Percentiles rank a stretch among this genome's conserved stretches.
Conservation (phyloP, 1,284 basidiomycete genomes). For the Neonothopanus nambi region DNA sequence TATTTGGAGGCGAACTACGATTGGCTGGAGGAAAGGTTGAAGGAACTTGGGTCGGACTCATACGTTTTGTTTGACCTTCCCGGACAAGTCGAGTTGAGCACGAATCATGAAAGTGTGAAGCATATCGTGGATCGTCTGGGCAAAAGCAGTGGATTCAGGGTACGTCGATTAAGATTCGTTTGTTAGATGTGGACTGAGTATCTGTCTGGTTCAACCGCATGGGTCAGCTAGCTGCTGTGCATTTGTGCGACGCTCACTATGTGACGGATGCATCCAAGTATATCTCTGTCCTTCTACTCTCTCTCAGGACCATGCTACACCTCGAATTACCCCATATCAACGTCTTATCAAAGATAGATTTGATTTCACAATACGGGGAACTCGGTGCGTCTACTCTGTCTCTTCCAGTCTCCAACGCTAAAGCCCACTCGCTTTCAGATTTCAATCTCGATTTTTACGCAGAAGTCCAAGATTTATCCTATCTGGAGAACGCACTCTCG, state of each 20-base stretch:
- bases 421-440: constrained; percentile 57
- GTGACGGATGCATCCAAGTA: constrained; percentile 97
- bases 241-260: constrained; percentile 95
- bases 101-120: constrained; percentile 91
- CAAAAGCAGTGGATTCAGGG: constrained; percentile 78
- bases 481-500: constrained; percentile 80
- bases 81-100: constrained; percentile 96
- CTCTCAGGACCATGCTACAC: constrained; percentile 96
- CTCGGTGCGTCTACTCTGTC: constrained; percentile 56
- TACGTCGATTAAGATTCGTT: constrained; percentile 43
- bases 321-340: constrained; percentile 97
- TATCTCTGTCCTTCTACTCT: constrained; percentile 89
- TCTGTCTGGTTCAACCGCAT: neutral
- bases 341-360: constrained; percentile 94
- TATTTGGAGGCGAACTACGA: constrained; percentile 95
- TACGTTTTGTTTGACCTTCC: constrained; percentile 97
- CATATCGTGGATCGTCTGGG: constrained; percentile 71
- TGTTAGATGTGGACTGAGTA: constrained; percentile 21
- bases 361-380: constrained; percentile 85
- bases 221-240: constrained; percentile 85
- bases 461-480: constrained; percentile 93
- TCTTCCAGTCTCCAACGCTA: neutral
- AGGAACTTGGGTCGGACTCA: constrained; percentile 62
- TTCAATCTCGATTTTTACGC: constrained; percentile 99
- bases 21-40: constrained; percentile 84